Conservation (phyloP, 768 basidiomycete species). For the Termitomyces sp. region DNA sequence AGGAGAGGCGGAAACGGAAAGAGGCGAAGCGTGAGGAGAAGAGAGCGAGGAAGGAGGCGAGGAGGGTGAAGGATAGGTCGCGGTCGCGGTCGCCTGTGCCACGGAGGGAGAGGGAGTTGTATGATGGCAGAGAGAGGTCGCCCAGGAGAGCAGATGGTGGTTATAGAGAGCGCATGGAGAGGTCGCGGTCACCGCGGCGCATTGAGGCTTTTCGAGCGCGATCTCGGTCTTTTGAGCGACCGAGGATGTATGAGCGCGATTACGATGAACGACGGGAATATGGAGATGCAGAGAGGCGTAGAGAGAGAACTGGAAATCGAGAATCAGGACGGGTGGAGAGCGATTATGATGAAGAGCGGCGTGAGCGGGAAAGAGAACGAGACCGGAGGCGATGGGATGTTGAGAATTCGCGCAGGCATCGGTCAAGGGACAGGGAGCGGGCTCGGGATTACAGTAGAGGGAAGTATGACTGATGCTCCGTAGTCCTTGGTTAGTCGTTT, state of each 20-base stretch:
- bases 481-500: not conserved
- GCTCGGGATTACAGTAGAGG: not conserved
- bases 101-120: constrained; percentile 14
- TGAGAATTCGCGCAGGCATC: constrained; percentile 26
- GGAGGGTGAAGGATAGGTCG: constrained; percentile 16
- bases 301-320: not conserved
- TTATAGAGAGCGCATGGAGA: constrained; percentile 1
- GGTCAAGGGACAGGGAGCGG: not conserved
- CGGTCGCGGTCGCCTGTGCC: constrained; percentile 21
- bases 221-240: constrained; percentile 6
- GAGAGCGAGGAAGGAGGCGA: constrained; percentile 22
- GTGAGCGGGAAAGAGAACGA: constrained; percentile 24
- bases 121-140: not conserved
- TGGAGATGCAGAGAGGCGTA: not conserved
- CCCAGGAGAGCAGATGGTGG: not conserved
- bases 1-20: constrained; percentile 46
- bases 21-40: constrained; percentile 49
- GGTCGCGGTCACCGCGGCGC: constrained; percentile 4
- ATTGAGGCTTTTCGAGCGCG: constrained; percentile 16
- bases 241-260: not conserved
- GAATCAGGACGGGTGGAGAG: not conserved
- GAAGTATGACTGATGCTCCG: not conserved
- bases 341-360: constrained; percentile 28
- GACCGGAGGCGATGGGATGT: constrained; percentile 50
- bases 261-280: not conserved